Evolutionary conservation across 2,329 filamentous ascomycete genomes (phyloP), one percentile per base, ranked within the genome.

Genomic region (Hypoxylon sp.): DNA sequence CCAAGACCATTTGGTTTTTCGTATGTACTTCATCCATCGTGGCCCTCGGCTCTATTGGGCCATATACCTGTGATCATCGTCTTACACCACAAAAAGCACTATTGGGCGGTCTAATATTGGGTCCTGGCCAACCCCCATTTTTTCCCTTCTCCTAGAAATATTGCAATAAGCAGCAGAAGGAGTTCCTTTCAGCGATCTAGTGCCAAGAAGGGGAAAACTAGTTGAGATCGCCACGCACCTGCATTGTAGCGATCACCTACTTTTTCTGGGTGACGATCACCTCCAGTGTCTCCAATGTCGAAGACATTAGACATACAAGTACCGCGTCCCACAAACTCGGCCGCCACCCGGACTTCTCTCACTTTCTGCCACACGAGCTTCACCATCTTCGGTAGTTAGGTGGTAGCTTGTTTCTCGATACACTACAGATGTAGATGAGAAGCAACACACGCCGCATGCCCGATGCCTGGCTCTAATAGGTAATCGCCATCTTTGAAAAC

Each of bases 251-350:
- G 56, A 68, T 72, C 74, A 73, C 72, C 72, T 74, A 67, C 74
- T 71, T 57, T 64, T 72, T 75, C 62, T 53, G 71, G 65, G 53
- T 65, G 16, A 73, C 71, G 71, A 74, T 74, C 74, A 41, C 67
- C 67, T 72, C 65, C 16, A 52, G 41, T 47, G 29, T 34, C 47
- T 34, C 21, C 43, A 37, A 54, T 51, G 59, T 70, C 65, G 57
- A 68, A 65, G 61, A 68, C 69, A 65, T 70, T 62, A 70, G 70
- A 61, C 61, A 69, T 62, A 67, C 65, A 68, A 67, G 68, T 73
- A 68, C 69, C 63, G 61, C 69, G 70, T 72, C 59, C 63, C 63
- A 74, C 70, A 50, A 67, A 14, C 58, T 66, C 68, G 68, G 68
- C 54, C 65, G 66, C 63, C 67, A 59, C 61, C 68, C 63, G 66